Conservation (phyloP, 176 grass and related monocot genomes). For the Rhynchospora pubera region DNA sequence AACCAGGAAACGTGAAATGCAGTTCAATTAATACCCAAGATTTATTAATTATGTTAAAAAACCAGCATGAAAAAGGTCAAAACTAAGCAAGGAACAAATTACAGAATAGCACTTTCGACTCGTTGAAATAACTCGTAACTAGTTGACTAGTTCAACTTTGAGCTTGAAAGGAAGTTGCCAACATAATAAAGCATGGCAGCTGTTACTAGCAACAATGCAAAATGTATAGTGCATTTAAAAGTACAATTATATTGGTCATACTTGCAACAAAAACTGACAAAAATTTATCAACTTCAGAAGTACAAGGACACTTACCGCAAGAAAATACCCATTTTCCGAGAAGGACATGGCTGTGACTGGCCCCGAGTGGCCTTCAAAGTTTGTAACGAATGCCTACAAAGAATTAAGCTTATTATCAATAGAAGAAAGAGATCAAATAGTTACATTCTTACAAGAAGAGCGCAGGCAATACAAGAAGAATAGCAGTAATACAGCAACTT, state of each 20-base stretch:
- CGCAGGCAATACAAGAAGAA: background rate
- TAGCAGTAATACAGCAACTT: background rate
- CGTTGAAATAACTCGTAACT: background rate
- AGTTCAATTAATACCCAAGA: background rate
- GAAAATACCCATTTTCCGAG: slow-evolving; percentile 99
- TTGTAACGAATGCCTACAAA: slow-evolving; percentile 75
- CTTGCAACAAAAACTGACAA: background rate
- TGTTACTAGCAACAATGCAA: background rate
- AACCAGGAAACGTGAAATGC: background rate
- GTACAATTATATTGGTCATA: background rate
- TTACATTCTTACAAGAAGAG: background rate
- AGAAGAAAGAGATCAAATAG: slow-evolving; percentile 16
- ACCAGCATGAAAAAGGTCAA: background rate
- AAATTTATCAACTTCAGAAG: slow-evolving; percentile 4
- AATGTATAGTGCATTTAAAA: background rate
- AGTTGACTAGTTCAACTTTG: background rate
- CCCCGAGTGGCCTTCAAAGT: slow-evolving; percentile 85
- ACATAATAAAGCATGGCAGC: background rate
- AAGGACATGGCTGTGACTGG: slow-evolving; percentile 93
- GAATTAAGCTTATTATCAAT: slow-evolving; percentile 27
- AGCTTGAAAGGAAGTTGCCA: background rate
- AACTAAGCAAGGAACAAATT: background rate
- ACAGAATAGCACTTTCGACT: slow-evolving; percentile 19
- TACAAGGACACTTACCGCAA: slow-evolving; percentile 59
- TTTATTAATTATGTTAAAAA: background rate